phyloP scores from a whole-genome alignment of 345 rosid species.

The Rhodamnia argentea region DNA sequence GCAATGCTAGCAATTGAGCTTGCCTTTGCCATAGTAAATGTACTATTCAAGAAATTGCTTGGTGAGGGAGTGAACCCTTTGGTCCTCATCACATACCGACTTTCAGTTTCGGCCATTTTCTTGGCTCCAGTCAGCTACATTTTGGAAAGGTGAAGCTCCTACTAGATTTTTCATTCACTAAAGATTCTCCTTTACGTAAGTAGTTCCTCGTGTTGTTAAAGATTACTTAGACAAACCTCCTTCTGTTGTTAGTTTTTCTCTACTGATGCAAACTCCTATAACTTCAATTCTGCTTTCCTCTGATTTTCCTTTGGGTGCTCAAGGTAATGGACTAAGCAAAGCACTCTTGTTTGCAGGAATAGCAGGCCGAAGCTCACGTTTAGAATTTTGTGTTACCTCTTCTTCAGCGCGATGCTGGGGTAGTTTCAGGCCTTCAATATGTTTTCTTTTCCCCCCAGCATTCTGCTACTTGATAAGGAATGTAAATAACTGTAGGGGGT shows the following conservation, averaged over 20 bases:
- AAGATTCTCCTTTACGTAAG: background rate
- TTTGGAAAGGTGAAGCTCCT: conserved; percentile 32
- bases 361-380: conserved; percentile 49
- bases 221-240: background rate
- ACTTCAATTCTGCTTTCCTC: background rate
- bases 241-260: background rate
- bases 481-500: background rate
- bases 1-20: conserved; percentile 40
- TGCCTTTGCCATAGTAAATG: conserved; percentile 38
- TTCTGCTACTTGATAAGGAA: background rate
- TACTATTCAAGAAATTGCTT: conserved; percentile 53
- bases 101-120: conserved; percentile 35
- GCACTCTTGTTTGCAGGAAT: conserved; percentile 24
- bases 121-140: conserved; percentile 51
- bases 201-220: background rate
- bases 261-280: background rate
- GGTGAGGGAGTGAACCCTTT: conserved; percentile 38
- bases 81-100: conserved; percentile 57
- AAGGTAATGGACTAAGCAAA: background rate
- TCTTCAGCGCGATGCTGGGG: conserved; percentile 56
- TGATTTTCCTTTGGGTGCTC: background rate
- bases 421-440: conserved; percentile 3
- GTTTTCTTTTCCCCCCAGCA: background rate
- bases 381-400: conserved; percentile 36
- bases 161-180: background rate